Evolutionary conservation across 768 basidiomycete species (phyloP).

Genomic region (Floccularia luteovirens): DNA sequence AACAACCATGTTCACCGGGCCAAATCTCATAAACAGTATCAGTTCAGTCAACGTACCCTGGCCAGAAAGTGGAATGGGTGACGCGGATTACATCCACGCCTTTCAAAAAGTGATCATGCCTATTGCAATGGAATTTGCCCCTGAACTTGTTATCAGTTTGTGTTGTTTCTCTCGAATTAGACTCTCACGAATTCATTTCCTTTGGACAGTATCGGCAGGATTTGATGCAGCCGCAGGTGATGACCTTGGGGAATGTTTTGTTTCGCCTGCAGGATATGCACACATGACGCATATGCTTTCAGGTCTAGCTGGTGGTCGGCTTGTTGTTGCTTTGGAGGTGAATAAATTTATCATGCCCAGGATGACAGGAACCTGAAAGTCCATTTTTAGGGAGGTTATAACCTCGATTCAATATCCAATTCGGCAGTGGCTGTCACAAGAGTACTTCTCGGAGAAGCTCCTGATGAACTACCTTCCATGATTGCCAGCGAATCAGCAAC

Average conservation of each 20-base stretch:
- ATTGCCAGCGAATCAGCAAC: constrained; percentile 75
- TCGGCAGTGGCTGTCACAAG: constrained; percentile 84
- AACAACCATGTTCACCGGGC: constrained; percentile 1
- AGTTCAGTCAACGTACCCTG: constrained; percentile 97
- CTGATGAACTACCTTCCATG: constrained; percentile 66
- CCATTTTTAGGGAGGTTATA: constrained; percentile 91
- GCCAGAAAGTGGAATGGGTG: constrained; percentile 82
- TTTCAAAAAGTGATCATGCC: constrained; percentile 97
- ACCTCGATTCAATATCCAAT: constrained; percentile 78
- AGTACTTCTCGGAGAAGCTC: constrained; percentile 85
- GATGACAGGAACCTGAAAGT: neutral
- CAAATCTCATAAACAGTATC: constrained; percentile 4
- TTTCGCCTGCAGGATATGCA: constrained; percentile 88
- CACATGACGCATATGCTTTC: constrained; percentile 99
- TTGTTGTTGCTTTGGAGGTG: constrained; percentile 94
- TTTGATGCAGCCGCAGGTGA: constrained; percentile 97
- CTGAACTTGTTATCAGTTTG: constrained; percentile 93
- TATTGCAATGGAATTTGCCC: constrained; percentile 93
- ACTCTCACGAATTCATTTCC: neutral
- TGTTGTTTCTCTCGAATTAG: constrained; percentile 7
- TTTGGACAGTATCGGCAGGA: constrained; percentile 80
- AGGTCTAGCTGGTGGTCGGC: constrained; percentile 76
- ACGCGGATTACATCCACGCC: constrained; percentile 94
- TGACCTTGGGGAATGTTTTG: constrained; percentile 83
- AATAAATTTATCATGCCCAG: neutral